Evolutionary conservation across 2,329 filamentous ascomycete genomes (phyloP), one percentile per base, ranked within the genome.

Genomic region (Dryadomyces quercus-mongolicae): DNA sequence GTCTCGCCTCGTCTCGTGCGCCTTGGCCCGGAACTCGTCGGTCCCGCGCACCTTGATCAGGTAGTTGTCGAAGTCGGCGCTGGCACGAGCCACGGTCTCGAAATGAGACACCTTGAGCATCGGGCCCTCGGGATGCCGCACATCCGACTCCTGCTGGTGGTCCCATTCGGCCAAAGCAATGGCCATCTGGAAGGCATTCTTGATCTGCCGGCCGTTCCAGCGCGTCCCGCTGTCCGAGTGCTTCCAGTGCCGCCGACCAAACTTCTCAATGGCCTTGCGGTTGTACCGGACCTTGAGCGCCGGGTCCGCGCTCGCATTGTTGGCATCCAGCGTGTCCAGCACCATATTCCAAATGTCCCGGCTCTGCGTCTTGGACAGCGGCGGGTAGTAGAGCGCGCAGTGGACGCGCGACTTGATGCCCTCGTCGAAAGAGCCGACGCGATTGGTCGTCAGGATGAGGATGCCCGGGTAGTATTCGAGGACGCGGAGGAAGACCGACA

Each of bases 401-500:
- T 71, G 67, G 21, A 71, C 64, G 0, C 68, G 62, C 1, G 70
- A 71, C 49, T 60, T 61, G 57, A 71, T 71, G 0, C 71, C 71
- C 22, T 71, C 69, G 54, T 74, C 71, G 22, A 74, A 65, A 5
- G 61, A 57, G 3, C 59, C 60, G 36, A 60, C 50, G 2, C 58
- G 54, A 38, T 62, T 61, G 0, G 61, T 62, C 0, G 61, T 62
- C 0, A 62, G 56, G 25, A 62, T 60, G 2, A 62, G 52, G 10
- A 62, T 62, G 2, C 59, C 61, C 1, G 51, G 48, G 25, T 61
- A 62, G 53, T 59, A 61, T n/a, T 62, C 60, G 15, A 62, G 51
- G 0, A 57, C 49, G 4, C 61, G 53, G 0, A 62, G 57, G 43
- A 62, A 62, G 34, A 69, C 68, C 16, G 47, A 38, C 8, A 49